Evolutionary conservation across 495 filamentous ascomycete genomes (phyloP), one percentile per base, ranked within the genome.

Genomic region (Neurospora terricola): DNA sequence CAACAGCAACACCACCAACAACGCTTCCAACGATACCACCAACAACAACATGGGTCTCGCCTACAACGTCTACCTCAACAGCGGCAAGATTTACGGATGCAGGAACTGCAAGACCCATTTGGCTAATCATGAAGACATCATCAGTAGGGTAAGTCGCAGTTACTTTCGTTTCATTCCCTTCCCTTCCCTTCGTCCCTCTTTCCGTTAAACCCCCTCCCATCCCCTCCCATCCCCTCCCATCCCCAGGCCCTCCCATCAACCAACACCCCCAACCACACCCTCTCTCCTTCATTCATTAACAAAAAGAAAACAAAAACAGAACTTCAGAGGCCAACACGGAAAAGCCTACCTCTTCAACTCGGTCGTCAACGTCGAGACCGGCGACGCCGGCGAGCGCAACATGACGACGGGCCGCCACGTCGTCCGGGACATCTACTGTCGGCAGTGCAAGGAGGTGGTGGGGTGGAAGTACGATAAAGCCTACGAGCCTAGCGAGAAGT

Each of bases 381-480:
- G 89, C 75, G 93, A 96, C 54, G 89, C 95, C 14, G 88, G 87
- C 71, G 96, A 99, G 83, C 94, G 96, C 75, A 97, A 91, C 87
- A 99, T 99, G 96, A 99, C 96, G n/a, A 99, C 96, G 3, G 96
- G 96, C 68, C 87, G 91, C 42, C 96, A 99, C 80, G 86, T 98
- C 40, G 96, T 99, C 54, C 90, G 96, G 69, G 96, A 99, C 81
- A 97, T 99, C 77, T 81, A 81, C 48, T 99, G 96, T 83, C 85
- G 90, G 70, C 91, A 95, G 83, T 99, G 96, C 89, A 91, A 90
- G 76, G 91, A 92, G 80, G 92, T 91, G 69, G 96, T 99, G 71
- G 96, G 96, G 34, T 99, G 96, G 96, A 99, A 97, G 84, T 99
- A 99, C 83, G 96, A 99, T 82, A 96, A 96, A 83, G 96, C 96